phyloP scores from a whole-genome alignment of 139 green algal species.

The Klebsormidium nitens region DNA sequence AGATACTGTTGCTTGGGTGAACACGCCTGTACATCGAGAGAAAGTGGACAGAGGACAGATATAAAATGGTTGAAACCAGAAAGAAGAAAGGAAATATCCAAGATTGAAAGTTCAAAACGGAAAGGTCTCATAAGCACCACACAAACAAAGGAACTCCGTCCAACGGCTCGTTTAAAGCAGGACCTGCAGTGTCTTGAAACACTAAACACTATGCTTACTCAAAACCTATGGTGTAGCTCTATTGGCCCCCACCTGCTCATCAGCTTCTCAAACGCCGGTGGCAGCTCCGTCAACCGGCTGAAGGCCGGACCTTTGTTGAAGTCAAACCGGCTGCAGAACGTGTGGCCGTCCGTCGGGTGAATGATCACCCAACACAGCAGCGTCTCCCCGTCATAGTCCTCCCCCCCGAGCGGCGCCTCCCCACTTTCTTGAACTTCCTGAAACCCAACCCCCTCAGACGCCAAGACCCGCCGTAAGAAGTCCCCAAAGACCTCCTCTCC shows the following conservation, averaged over 20 bases:
- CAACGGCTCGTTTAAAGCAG: no score
- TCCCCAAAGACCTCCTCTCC: conserved; percentile 71
- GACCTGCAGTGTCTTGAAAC: no score
- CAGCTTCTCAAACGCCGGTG: neutral
- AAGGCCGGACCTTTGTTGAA: conserved; percentile 50
- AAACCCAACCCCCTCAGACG: conserved; percentile 46
- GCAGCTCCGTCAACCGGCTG: conserved; percentile 18
- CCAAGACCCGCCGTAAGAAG: conserved; percentile 68
- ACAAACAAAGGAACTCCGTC: no score
- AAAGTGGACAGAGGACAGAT: no score
- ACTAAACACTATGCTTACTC: no score
- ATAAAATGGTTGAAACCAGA: no score
- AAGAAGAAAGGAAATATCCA: no score
- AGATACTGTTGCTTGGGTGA: no score
- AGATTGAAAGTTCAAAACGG: no score
- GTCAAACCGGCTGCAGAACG: conserved; percentile 65
- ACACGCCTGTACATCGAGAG: no score
- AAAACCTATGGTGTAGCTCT: no score
- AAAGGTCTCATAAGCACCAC: no score
- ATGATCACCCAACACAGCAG: conserved; percentile 92
- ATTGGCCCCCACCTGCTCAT: neutral
- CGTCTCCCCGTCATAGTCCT: conserved; percentile 52
- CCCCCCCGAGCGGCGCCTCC: conserved; percentile 3
- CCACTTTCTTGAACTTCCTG: neutral
- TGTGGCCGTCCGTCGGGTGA: conserved; percentile 24